phyloP scores from a whole-genome alignment of 345 rosid genomes.

The Triadica sebifera region DNA sequence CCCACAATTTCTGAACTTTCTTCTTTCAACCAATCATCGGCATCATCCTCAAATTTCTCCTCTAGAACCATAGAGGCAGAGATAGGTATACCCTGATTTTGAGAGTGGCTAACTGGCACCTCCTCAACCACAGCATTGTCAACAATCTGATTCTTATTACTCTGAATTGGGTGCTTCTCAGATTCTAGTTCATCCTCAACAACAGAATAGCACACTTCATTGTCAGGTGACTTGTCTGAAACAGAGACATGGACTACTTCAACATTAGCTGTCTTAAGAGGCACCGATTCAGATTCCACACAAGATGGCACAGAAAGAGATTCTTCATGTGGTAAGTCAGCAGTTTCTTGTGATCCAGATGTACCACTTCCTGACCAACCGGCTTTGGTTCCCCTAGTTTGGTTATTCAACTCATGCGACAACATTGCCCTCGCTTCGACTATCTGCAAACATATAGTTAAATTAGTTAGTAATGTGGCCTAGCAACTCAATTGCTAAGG shows the following conservation, averaged over 20 bases:
- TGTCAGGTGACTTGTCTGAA: slow-evolving; percentile 3
- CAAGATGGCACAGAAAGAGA: slow-evolving; percentile 39
- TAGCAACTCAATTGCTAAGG: slow-evolving; percentile 10
- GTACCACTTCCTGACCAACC: slow-evolving; percentile 38
- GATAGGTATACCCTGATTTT: slow-evolving; percentile 32
- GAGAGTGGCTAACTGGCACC: slow-evolving; percentile 32
- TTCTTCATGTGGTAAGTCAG: slow-evolving; percentile 34
- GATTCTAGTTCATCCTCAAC: slow-evolving; percentile 41
- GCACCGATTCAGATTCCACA: slow-evolving; percentile 40
- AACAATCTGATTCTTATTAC: slow-evolving; percentile 49
- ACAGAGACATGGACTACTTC: not conserved
- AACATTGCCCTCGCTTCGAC: slow-evolving; percentile 78
- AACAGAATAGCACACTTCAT: slow-evolving; percentile 35
- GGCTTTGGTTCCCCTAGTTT: slow-evolving; percentile 27
- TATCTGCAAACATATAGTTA: slow-evolving; percentile 44
- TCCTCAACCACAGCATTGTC: slow-evolving; percentile 79
- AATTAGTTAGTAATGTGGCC: not conserved
- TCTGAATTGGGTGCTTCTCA: slow-evolving; percentile 50
- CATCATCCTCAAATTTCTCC: slow-evolving; percentile 69
- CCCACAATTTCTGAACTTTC: slow-evolving; percentile 53
- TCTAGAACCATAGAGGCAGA: slow-evolving; percentile 35
- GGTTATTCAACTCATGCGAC: slow-evolving; percentile 50
- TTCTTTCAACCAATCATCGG: slow-evolving; percentile 85
- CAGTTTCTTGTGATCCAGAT: slow-evolving; percentile 24
- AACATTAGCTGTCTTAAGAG: slow-evolving; percentile 38